Base-by-base conservation (phyloP, 768 basidiomycete species). In the Daedalea quercina region DNA sequence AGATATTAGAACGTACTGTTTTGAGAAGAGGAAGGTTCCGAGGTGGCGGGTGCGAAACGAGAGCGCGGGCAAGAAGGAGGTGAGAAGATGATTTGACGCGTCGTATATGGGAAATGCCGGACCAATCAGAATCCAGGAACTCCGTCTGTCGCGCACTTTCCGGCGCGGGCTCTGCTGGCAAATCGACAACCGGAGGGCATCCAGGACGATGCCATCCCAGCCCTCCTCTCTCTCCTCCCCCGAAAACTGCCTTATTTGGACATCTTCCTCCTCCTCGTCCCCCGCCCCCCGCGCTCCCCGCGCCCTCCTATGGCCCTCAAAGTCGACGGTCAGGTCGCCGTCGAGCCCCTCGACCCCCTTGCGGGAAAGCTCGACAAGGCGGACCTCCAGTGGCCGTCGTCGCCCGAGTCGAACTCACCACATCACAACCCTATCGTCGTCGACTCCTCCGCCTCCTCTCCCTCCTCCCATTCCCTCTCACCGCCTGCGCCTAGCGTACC, bases 81-180 rank as follows among this genome's bases (percentile, higher is more conserved):
- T 31, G 44, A 50, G 48, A 26, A 42, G 49, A 50, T 41, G 46
- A 43, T 50, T 50, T 25, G 19, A 43, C 41, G 59, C 54, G 54
- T 67, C 63, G 65, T 65, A 67, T 51, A 60, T 67, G 65, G 65
- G 60, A 60, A 58, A 63, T 28, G 64, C 64, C 65, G 65, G 51
- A 42, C 65, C 65, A 67, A 67, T 67, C 52, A 61, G 61, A 57
- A 44, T 2, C 42, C 41, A 22, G 19, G 52, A 34, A 52, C 41
- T 46, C 41, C 47, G 13, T 7, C 19, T 19, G 15, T 40, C 37
- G 19, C 37, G 37, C 37, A 40, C 6, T 6, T 31, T 31, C 28
- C 28, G 28, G 28, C 28, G 19, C 37, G 15, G 37, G 15, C 37
- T 40, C 37, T 40, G 37, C 37, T 40, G 37, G 37, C 60, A 56